Conservation (phyloP, 2,329 filamentous ascomycete species). For the Colletotrichum orchidophilum region DNA sequence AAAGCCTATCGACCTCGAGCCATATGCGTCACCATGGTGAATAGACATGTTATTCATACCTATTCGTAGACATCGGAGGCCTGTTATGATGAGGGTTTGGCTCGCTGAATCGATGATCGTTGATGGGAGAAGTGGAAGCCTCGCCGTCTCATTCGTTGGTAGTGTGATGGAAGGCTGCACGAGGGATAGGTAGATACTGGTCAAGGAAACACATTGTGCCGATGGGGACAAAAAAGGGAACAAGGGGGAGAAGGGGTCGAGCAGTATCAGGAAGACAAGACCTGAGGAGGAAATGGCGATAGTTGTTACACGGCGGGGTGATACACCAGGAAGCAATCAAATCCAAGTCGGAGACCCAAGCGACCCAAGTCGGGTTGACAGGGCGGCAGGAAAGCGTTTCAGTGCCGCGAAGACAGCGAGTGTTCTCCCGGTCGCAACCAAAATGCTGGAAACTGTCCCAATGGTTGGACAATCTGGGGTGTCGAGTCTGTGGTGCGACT, state of each 20-base stretch:
- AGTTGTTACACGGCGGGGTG: not conserved
- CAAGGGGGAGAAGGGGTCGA: no score
- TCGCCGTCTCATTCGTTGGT: not conserved
- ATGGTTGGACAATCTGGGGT: not conserved
- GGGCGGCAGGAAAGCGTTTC: not conserved
- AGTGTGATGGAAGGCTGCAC: not conserved
- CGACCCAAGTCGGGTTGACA: not conserved
- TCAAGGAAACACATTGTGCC: not conserved
- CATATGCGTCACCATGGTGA: not conserved
- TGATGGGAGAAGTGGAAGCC: not conserved
- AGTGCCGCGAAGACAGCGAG: not conserved
- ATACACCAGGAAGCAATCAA: not conserved
- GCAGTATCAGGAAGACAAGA: not conserved
- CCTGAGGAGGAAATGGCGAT: not conserved
- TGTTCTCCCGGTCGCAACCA: conserved; percentile 1
- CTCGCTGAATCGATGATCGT: not conserved
- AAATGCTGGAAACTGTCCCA: not conserved
- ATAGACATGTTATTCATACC: not conserved
- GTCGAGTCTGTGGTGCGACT: conserved; percentile 14
- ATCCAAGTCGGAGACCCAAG: not conserved
- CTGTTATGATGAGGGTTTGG: not conserved
- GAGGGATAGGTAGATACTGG: not conserved
- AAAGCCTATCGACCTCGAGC: not conserved
- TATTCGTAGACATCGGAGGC: not conserved
- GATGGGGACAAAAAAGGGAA: not conserved